Percentiles rank a stretch among this genome's conserved stretches.
These are phyloP conservation scores for Crithidia fasciculata DNA, from an alignment of 208 protist species.

Conservation along the genomic window DNA sequence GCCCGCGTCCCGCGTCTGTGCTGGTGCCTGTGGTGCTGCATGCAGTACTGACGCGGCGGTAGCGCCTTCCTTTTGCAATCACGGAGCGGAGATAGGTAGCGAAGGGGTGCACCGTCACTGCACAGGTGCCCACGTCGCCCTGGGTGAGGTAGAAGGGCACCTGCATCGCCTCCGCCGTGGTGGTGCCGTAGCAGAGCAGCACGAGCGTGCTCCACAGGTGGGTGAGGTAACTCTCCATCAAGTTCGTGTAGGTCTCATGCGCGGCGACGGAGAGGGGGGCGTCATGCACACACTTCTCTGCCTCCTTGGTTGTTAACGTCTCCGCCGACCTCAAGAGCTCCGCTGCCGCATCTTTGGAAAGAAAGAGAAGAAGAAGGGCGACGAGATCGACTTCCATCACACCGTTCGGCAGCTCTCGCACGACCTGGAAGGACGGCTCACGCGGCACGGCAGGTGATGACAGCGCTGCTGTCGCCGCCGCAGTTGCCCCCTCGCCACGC, in stretches of 20 bases:
- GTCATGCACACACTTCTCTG: too few relatives aligned
- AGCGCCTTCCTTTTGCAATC: neutral
- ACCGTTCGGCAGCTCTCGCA: conserved; percentile 12
- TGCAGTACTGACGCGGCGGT: neutral
- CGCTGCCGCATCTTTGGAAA: conserved; percentile 7
- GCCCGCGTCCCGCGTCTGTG: neutral
- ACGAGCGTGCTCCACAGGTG: conserved; percentile 23
- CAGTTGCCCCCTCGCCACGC: neutral
- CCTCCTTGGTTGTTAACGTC: neutral
- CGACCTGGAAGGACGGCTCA: conserved; percentile 1
- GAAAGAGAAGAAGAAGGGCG: conserved; percentile 20
- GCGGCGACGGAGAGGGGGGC: neutral
- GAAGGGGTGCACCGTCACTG: too few relatives aligned
- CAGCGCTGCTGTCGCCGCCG: neutral
- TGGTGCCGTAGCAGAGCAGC: conserved; percentile 33
- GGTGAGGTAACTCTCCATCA: conserved; percentile 13
- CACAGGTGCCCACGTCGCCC: too few relatives aligned
- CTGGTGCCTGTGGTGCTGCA: neutral
- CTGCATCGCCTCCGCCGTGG: conserved; percentile 8
- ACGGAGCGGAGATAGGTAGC: too few relatives aligned
- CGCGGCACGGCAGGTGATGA: neutral
- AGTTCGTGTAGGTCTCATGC: too few relatives aligned
- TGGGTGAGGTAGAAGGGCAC: conserved; percentile 22
- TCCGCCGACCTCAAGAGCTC: neutral
- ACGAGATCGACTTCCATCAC: conserved; percentile 24